Percentiles rank a stretch among this genome's conserved stretches.
These are phyloP conservation scores for Colletotrichum sp. DNA, from an alignment of 2,329 filamentous ascomycete genomes.

Conservation along the genomic window DNA sequence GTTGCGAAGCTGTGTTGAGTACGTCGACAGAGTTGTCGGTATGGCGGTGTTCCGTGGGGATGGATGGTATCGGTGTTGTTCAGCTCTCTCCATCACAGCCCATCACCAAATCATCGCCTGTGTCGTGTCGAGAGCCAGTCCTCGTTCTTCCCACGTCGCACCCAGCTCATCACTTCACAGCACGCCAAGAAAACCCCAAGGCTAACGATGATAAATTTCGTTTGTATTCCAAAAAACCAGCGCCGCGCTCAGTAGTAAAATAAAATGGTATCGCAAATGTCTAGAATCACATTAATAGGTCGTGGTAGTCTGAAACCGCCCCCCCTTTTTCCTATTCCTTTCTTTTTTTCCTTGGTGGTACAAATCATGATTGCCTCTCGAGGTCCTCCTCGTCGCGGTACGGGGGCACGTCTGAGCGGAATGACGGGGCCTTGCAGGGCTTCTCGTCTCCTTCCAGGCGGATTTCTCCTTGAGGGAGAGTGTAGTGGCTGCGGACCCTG, in stretches of 20 bases:
- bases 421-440: not conserved
- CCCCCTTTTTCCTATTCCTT: not conserved
- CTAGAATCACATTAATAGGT: constrained; percentile 7
- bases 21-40: not conserved
- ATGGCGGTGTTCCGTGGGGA: too few relatives aligned
- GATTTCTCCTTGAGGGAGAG: not conserved
- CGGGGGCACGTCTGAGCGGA: not conserved
- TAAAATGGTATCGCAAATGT: constrained; percentile 15
- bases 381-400: not conserved
- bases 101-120: fast-evolving
- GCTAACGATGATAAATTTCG: not conserved
- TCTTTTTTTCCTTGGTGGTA: not conserved
- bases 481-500: constrained; percentile 14
- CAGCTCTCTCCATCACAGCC: not conserved
- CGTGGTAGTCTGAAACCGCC: not conserved
- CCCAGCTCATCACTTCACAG: not conserved
- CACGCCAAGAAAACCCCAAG: not conserved
- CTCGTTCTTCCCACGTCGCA: not conserved
- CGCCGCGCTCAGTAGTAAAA: constrained; percentile 7
- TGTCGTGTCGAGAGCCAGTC: too few relatives aligned
- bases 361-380: not conserved
- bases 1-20: not conserved
- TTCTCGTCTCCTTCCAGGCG: constrained; percentile 11
- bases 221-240: not conserved
- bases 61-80: not conserved